Evolutionary conservation across 225 moss, liverwort and hornwort species (phyloP), one percentile per base, ranked within the genome.

Genomic region (Pseudisothecium myosuroides): DNA sequence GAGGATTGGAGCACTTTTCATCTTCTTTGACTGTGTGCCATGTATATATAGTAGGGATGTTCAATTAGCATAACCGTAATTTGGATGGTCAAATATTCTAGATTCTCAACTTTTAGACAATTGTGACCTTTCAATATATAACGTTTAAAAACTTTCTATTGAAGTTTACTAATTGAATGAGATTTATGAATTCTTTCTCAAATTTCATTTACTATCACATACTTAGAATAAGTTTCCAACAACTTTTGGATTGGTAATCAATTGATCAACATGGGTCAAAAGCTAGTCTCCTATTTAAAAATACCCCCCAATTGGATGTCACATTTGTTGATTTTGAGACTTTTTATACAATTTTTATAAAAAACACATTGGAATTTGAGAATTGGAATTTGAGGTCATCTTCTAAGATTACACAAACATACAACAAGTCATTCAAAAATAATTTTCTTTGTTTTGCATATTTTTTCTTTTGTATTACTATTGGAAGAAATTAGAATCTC

Each of bases 1-100:
- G 4, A 0, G 2, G 2, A 1, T 6, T 2, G 2, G 11, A n/a
- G 12, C 0, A 22, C 37, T 67, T 22, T 67, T 67, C n/a, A 67
- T 67, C n/a, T 12, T 21, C 12, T 67, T 18, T 36, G 11, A 1
- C 2, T 12, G 11, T 36, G 3, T 65, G 5, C 0, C 1, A 1
- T n/a, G 22, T 68, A 6, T 67, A 2, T 68, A 6, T 67, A 2
- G 12, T 23, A 39, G 3, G 14, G 14, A 24, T 69, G 24, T 23
- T 39, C 69, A 69, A 69, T 69, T 69, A 23, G 1, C 1, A 24
- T 24, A 69, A 24, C 2, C 1, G 0, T 69, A 69, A 69, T 69
- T 14, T 24, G 4, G 7, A 39, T 69, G 7, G 24, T 39, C 21
- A 39, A 68, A 23, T 69, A 23, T 39, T 23, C 0, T 13, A 39